phyloP scores from a whole-genome alignment of 164 flowering plant genomes.

The Umbellularia californica region DNA sequence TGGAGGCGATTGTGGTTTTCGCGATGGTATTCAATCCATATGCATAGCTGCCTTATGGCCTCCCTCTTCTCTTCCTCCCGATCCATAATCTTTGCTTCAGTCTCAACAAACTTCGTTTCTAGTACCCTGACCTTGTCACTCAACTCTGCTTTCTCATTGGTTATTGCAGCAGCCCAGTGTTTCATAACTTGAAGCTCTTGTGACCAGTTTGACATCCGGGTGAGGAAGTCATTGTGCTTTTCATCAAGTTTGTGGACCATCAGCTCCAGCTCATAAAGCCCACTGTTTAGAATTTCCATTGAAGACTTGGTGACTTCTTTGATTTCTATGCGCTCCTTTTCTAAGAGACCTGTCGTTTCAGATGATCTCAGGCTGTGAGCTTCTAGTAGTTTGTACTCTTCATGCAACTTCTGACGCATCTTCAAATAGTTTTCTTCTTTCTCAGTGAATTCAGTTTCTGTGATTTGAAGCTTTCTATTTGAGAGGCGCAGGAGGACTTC shows the following conservation, averaged over 20 bases:
- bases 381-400: constrained; percentile 30
- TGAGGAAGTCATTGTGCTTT: constrained; percentile 11
- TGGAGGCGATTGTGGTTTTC: constrained; percentile 39
- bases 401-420: constrained; percentile 24
- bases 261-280: constrained; percentile 17
- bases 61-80: constrained; percentile 74
- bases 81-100: constrained; percentile 37
- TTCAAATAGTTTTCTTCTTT: constrained; percentile 37
- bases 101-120: constrained; percentile 31
- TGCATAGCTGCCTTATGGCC: constrained; percentile 75
- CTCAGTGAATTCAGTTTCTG: constrained; percentile 57
- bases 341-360: constrained; percentile 9
- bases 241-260: constrained; percentile 16
- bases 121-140: constrained; percentile 27
- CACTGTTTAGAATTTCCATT: constrained; percentile 3
- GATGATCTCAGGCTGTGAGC: constrained; percentile 13
- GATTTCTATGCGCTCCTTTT: constrained; percentile 19
- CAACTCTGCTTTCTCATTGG: constrained; percentile 19
- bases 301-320: constrained; percentile 20
- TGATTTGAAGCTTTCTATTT: constrained; percentile 44
- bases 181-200: constrained; percentile 26
- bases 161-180: constrained; percentile 22
- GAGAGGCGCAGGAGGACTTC: constrained; percentile 51
- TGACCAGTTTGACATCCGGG: constrained; percentile 21
- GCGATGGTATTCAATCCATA: constrained; percentile 63